Base-by-base conservation (phyloP, 2,329 filamentous ascomycete species). In the Blastomyces percursus region DNA sequence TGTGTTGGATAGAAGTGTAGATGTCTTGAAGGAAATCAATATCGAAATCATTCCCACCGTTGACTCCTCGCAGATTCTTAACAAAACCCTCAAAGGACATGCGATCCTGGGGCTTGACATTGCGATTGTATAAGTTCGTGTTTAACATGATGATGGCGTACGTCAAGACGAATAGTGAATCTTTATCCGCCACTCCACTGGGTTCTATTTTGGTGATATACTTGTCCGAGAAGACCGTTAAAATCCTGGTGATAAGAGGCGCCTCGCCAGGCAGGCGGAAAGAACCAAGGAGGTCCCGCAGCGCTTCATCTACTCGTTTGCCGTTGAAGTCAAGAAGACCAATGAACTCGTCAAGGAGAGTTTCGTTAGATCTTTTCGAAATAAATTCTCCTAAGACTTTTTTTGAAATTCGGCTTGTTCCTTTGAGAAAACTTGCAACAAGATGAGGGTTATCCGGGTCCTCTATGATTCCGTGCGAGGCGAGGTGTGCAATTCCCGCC, bases 101-200 rank as follows among this genome's bases (percentile, higher is more conserved):
- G 50, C 93, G 89, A 71, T 88, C 89, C 68, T 86, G 80, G 1
- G 82, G 76, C 69, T 85, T 77, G 65, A 97, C 76, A 68, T 96
- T 97, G 0, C 91, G 92, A 71, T 96, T 99, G 74, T 97, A 94
- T 70, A 95, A 89, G 72, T 99, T 94, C 0, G 93, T 96, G 71
- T 99, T 99, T 62, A 99, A 80, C 85, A 99, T 91, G 74, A 99
- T 96, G 70, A 96, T 95, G 46, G 92, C 94, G 72, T 99, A 99
- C 0, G 90, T 93, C 60, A 99, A 80, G 57, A 99, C 86, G 70
- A 90, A 99, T 27, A 94, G 86, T 8, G 91, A 86, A 73, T 99
- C 94, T 69, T 90, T 88, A 70, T 96, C 87, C 7, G 86, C 88
- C 66, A 97, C 86, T 27, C 86, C 88, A 61, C 88, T 84, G 0